phyloP scores from a whole-genome alignment of 768 basidiomycete genomes.

The Phanerodontia chrysosporium region DNA sequence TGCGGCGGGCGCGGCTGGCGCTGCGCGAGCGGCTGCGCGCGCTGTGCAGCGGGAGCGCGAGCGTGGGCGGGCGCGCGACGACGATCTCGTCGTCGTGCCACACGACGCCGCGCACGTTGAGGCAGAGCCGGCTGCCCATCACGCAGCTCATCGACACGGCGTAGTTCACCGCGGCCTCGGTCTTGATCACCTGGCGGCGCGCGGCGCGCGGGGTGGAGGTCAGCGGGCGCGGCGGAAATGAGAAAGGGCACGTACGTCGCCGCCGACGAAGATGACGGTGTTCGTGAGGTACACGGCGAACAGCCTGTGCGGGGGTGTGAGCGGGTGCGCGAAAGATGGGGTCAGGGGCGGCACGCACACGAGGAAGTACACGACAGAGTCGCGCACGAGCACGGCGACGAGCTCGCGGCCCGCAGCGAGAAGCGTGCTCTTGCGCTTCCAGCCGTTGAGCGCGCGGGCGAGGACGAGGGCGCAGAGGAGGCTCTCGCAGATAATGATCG shows the following conservation, averaged over 20 bases:
- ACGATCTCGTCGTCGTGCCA: slow-evolving; percentile 10
- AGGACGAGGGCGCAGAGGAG: slow-evolving; percentile 49
- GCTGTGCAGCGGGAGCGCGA: neutral
- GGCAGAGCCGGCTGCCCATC: slow-evolving; percentile 50
- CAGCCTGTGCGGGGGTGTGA: slow-evolving; percentile 33
- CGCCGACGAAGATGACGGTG: slow-evolving; percentile 24
- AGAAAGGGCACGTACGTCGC: slow-evolving; percentile 16
- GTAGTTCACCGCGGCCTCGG: slow-evolving; percentile 56
- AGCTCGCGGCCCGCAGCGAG: slow-evolving; percentile 42
- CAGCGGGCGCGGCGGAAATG: neutral
- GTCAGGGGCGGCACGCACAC: slow-evolving; percentile 34
- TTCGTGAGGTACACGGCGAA: slow-evolving; percentile 53
- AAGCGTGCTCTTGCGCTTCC: slow-evolving; percentile 26
- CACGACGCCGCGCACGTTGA: slow-evolving; percentile 44
- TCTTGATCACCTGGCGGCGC: slow-evolving; percentile 8
- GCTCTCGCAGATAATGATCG: slow-evolving; percentile 50
- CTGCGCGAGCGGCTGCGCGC: neutral
- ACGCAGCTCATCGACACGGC: slow-evolving; percentile 55
- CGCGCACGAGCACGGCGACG: slow-evolving; percentile 48
- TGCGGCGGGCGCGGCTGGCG: neutral
- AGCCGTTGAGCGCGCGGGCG: slow-evolving; percentile 44
- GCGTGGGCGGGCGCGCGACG: neutral
- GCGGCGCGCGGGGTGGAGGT: no score
- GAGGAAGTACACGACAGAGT: slow-evolving; percentile 54
- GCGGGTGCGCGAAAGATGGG: neutral